phyloP scores from a whole-genome alignment of 495 filamentous ascomycete genomes.

The Oleoguttula mirabilis region DNA sequence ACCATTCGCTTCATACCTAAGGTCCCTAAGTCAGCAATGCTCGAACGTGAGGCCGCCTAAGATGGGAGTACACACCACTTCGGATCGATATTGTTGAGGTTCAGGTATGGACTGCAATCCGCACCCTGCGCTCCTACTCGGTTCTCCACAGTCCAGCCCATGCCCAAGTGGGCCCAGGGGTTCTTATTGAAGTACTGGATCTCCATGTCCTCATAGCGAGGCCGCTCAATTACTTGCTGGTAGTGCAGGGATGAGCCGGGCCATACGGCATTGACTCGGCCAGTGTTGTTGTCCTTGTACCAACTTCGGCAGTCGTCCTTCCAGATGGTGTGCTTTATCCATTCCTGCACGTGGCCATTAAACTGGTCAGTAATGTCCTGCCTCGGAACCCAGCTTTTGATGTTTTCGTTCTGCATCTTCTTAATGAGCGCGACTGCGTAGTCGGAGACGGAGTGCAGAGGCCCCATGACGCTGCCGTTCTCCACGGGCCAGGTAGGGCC shows the following conservation, averaged over 20 bases:
- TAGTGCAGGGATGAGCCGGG: constrained; percentile 28
- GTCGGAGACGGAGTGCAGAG: constrained; percentile 23
- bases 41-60: too few relatives aligned
- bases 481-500: constrained; percentile 24
- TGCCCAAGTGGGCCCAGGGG: constrained; percentile 27
- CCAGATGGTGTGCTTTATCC: constrained; percentile 32
- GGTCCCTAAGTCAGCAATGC: neutral
- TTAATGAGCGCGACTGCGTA: constrained; percentile 27
- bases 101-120: constrained; percentile 27
- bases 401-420: constrained; percentile 32
- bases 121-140: constrained; percentile 8
- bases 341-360: constrained; percentile 29
- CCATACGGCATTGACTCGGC: constrained; percentile 29
- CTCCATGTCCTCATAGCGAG: constrained; percentile 30
- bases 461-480: constrained; percentile 27
- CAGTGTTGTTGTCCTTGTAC: constrained; percentile 28
- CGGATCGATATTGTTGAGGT: constrained; percentile 28
- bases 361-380: constrained; percentile 26
- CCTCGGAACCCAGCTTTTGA: constrained; percentile 26
- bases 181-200: constrained; percentile 29
- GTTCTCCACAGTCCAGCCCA: constrained; percentile 23
- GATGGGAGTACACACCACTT: constrained; percentile 26
- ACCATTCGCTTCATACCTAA: constrained; percentile 15
- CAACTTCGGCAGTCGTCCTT: constrained; percentile 28
- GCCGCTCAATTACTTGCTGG: constrained; percentile 20